A percentile compares a stretch with the other conserved stretches of the same genome.
phyloP scores from a whole-genome alignment of 169 alveolate genomes.

The Plasmodium sp. region DNA sequence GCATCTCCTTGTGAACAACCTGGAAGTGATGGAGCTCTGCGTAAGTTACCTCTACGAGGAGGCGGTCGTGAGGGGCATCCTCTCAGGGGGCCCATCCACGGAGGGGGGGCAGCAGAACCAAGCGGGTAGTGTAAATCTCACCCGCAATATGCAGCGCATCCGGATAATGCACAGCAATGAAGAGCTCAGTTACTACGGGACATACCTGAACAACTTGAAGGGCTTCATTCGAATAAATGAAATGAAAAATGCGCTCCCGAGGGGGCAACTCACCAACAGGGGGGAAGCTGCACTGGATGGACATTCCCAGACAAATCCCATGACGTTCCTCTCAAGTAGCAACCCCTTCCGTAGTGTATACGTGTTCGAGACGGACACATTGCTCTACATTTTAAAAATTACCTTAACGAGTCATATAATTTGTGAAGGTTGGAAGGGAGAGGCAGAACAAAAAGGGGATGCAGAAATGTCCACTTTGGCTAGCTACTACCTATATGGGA shows the following conservation, averaged over 20 bases:
- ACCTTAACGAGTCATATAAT: background rate
- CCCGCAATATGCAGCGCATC: background rate
- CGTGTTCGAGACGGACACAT: background rate
- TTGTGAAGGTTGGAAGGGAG: background rate
- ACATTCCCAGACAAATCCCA: background rate
- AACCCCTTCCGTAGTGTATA: background rate
- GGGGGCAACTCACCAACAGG: background rate
- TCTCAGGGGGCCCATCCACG: background rate
- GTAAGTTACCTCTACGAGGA: conserved; percentile 51
- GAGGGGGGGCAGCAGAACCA: background rate
- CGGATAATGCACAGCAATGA: background rate
- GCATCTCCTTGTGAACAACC: conserved; percentile 14
- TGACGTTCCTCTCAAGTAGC: background rate
- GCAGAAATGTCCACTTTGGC: background rate
- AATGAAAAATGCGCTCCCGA: background rate
- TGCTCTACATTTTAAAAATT: conserved; percentile 1
- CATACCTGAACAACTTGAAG: background rate
- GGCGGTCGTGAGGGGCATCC: background rate
- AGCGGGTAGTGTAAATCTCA: too few relatives aligned
- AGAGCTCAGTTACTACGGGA: conserved; percentile 2
- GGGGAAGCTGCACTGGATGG: background rate
- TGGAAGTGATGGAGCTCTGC: conserved; percentile 44
- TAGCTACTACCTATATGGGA: conserved; percentile 9
- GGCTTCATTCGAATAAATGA: conserved; percentile 1
- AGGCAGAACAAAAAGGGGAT: background rate